These are phyloP conservation scores for Neoboletus magnificus DNA, from an alignment of 768 basidiomycete species.

Conservation along the genomic window DNA sequence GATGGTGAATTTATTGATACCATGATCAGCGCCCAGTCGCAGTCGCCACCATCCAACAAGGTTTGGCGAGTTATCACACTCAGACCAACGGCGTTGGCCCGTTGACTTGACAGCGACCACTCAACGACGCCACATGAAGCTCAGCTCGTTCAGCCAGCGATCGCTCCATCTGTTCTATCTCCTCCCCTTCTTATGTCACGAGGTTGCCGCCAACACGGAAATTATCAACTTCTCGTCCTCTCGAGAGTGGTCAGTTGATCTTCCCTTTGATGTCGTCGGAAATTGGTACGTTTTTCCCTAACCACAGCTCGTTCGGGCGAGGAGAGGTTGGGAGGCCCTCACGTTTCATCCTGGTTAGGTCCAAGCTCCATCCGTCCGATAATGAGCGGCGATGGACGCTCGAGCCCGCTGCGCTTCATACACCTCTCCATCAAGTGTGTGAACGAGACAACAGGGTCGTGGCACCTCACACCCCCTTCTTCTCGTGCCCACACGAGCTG, in stretches of 20 bases:
- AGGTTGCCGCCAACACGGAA: constrained; percentile 55
- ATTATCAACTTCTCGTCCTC: constrained; percentile 54
- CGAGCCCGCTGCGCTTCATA: constrained; percentile 41
- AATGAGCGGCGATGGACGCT: constrained; percentile 38
- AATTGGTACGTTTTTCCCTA: constrained; percentile 24
- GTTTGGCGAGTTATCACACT: background rate
- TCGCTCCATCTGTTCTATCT: constrained; percentile 11
- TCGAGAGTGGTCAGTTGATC: constrained; percentile 16
- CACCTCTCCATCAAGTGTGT: constrained; percentile 38
- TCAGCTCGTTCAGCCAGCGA: constrained; percentile 7
- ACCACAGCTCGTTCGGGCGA: constrained; percentile 15
- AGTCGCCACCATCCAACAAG: background rate
- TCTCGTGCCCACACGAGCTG: constrained; percentile 40
- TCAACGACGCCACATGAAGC: constrained; percentile 17
- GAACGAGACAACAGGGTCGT: constrained; percentile 12
- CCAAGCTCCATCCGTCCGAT: constrained; percentile 32
- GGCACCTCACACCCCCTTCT: background rate
- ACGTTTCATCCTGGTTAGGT: constrained; percentile 32
- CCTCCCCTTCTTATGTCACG: constrained; percentile 24
- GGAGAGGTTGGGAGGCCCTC: background rate
- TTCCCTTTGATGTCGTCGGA: constrained; percentile 21
- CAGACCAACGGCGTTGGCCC: constrained; percentile 1
- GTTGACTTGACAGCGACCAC: constrained; percentile 17
- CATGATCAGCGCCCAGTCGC: constrained; percentile 6
- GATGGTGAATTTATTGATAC: constrained; percentile 17